Base-by-base conservation (phyloP, 306 rosid species). In the Pyrus communis region DNA sequence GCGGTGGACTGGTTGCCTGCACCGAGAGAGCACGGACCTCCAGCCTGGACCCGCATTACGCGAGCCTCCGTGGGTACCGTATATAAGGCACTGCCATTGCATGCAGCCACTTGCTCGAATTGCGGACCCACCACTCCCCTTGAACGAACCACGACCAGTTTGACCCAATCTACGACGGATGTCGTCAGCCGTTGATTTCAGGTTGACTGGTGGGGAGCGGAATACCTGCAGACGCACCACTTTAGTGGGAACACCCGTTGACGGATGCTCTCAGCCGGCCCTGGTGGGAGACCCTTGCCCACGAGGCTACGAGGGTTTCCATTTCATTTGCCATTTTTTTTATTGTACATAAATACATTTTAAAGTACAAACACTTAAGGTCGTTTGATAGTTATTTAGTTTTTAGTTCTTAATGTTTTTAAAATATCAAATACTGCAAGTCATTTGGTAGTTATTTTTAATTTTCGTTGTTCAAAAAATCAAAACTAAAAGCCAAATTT, bases 31-130 rank as follows among this genome's bases (percentile, higher is more conserved):
- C 49, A 81, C 61, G 69, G 67, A 74, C 77, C 69, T 59, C 69
- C 57, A 22, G 14, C 38, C 52, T 76, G 74, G 64, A 67, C 80
- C 78, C 74, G 81, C 73, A 74, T 42, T 67, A 38, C 42, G 42
- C 27, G 69, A 58, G 79, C 84, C 91, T 83, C 97, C 89, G 91
- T 85, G 97, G 95, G 90, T 72, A 38, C 42, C 9, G 42, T 38
- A 81, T 62, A 6, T 15, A 28, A 27, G 28, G 67, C 67, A 62
- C 13, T 11, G 10, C 15, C 15, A 11, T 62, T 78, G 89, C 88
- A 51, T 86, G 90, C 89, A 91, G 87, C 91, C 71, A 82, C 22
- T 79, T 33, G 77, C 83, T 89, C 69, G 82, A 80, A 27, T 75
- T 66, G 71, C 76, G 91, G 25, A 86, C 78, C 43, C 7, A 22